Base-by-base conservation (phyloP, 2,329 filamentous ascomycete genomes). In the Macrophomina tecta region DNA sequence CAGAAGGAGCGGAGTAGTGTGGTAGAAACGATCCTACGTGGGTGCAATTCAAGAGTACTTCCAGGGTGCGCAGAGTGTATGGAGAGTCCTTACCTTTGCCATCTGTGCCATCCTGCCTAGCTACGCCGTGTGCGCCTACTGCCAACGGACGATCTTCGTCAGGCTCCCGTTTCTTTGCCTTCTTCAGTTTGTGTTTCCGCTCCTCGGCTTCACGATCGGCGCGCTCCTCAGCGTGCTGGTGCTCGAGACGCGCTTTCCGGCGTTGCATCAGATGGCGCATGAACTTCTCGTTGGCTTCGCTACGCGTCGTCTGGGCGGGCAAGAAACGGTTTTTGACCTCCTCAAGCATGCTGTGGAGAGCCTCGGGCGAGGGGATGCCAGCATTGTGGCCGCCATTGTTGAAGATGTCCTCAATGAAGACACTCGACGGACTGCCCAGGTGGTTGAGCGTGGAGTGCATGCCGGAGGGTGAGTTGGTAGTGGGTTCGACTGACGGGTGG, bases 111-210 rank as follows among this genome's bases (percentile, higher is more conserved):
- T 91, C 89, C 79, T 91, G 89, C 69, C 87, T 81, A 9, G 87
- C 84, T 34, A 90, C 67, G 64, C 85, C 86, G 79, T 90, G 89
- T 14, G 88, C 88, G 53, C 89, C 89, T 69, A 88, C 84, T 40
- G 83, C 82, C 62, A 86, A 80, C 30, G 87, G 87, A 51, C 87
- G 81, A 65, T 88, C 85, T 69, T 91, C 88, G 68, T 85, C 87
- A 8, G 87, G 84, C 67, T 90, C 91, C 80, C 93, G 93, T 76
- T 91, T 89, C 82, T 92, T 93, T 84, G 92, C 93, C 70, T 90
- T 85, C 70, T 80, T 79, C 60, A 78, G 69, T 71, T 79, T 79
- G 69, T 76, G 75, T 42, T 76, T 77, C 69, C 85, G 82, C 58
- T 87, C 84, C 66, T 84, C 82, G 74, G 69, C 77, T 73, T 77